These are phyloP conservation scores for Plasmodium berghei DNA, from an alignment of 169 alveolate genomes.

Conservation along the genomic window DNA sequence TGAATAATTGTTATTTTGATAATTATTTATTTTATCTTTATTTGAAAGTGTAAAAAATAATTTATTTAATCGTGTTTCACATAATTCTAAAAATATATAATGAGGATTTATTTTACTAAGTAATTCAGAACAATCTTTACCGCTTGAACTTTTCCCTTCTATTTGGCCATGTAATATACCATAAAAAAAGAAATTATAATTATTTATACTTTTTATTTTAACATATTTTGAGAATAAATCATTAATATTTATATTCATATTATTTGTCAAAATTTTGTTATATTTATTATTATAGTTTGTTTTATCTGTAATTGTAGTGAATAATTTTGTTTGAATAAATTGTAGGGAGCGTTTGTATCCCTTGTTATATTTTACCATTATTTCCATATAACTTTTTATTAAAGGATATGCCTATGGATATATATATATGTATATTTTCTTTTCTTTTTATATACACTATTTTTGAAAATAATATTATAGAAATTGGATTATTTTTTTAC, in stretches of 20 bases:
- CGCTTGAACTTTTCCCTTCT: slow-evolving; percentile 43
- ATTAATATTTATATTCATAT: neutral
- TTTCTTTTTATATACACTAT: too few species aligned
- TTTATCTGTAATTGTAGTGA: neutral
- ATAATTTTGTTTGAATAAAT: neutral
- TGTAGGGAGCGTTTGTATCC: too few species aligned
- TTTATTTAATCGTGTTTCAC: slow-evolving; percentile 43
- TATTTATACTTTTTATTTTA: slow-evolving; percentile 8
- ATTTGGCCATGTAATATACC: slow-evolving; percentile 68
- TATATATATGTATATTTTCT: too few species aligned
- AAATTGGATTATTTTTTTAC: too few species aligned
- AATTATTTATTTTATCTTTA: slow-evolving; percentile 4
- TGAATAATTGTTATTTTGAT: slow-evolving; percentile 13
- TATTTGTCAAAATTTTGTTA: neutral
- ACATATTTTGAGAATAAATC: slow-evolving; percentile 22
- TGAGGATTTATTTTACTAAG: slow-evolving; percentile 20
- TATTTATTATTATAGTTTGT: neutral
- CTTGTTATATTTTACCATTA: too few species aligned
- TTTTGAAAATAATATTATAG: too few species aligned
- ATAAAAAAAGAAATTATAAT: slow-evolving; percentile 55
- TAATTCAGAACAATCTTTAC: slow-evolving; percentile 36
- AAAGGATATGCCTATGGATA: too few species aligned
- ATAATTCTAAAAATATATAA: slow-evolving; percentile 60
- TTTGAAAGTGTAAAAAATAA: slow-evolving; percentile 25
- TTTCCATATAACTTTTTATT: too few species aligned